Evolutionary conservation across 345 rosid genomes (phyloP), one percentile per base, ranked within the genome.

Genomic region (Leavenworthia alabamica): DNA sequence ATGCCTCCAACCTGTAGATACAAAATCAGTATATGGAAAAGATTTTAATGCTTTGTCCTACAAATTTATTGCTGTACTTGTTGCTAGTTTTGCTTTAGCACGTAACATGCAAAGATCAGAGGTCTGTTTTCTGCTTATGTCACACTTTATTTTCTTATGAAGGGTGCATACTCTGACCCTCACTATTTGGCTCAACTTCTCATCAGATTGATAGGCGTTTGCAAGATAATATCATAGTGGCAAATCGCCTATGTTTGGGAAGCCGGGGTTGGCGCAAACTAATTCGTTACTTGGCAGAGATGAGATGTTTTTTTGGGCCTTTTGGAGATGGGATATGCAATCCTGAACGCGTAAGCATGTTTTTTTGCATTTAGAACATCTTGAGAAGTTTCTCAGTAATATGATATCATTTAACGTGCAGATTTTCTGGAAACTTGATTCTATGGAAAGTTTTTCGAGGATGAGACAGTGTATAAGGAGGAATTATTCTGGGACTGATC

Each of bases 51-150:
- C 96, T 60, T 59, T 88, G 49, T 90, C 97, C 68, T 94, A 94
- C 68, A 94, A 94, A 75, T 90, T 78, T 71, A 78, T 94, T 52
- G 99, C 97, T 39, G 87, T 88, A 60, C 92, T 94, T 67, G 97
- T 94, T 73, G 95, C 97, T 72, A 94, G 96, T 77, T 94, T 94
- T 84, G 99, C 99, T 68, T 82, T 88, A 58, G 97, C 99, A 57
- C 83, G 99, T 75, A 94, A 90, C 69, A 82, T 94, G 82, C 97
- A 90, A 78, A 85, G 99, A 70, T 84, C 83, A 53, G 99, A 90
- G 99, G 99, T 93, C 70, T 60, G 81, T 45, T 44, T 71, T 59
- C 29, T 51, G 47, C 66, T 56, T 57, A 8, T 27, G n/a, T 12
- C 27, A 67, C 13, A 54, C 57, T 49, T 59, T 39, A 45, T 49